Conservation (phyloP, 2,329 filamentous ascomycete species). For the Zopfia rhizophila region DNA sequence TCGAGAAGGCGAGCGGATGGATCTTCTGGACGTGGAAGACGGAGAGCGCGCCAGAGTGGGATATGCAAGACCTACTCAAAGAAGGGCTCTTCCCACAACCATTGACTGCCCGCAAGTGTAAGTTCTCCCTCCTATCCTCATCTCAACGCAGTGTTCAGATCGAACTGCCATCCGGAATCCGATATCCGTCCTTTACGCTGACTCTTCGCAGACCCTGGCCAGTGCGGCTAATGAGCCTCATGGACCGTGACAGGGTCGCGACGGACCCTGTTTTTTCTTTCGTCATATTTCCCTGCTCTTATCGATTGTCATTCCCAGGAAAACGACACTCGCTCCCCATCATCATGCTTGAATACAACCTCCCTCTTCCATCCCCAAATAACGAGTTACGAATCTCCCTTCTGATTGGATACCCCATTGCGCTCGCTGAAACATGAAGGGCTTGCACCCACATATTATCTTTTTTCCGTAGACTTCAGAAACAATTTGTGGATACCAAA, state of each 20-base stretch:
- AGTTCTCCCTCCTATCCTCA: constrained; percentile 25
- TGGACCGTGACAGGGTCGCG: too few relatives aligned
- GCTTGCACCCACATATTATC: too few relatives aligned
- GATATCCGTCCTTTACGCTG: constrained; percentile 15
- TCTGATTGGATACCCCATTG: constrained; percentile 18
- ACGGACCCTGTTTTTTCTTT: too few relatives aligned
- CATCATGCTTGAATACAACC: background rate
- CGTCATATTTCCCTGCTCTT: constrained; percentile 14
- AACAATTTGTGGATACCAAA: too few relatives aligned
- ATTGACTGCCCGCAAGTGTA: constrained; percentile 50
- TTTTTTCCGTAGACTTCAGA: too few relatives aligned
- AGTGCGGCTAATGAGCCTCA: constrained; percentile 45
- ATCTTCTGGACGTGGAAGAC: constrained; percentile 65
- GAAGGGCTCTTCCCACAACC: constrained; percentile 62
- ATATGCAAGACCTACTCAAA: constrained; percentile 56
- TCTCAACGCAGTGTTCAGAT: background rate
- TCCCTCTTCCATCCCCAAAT: background rate
- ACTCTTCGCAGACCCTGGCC: constrained; percentile 44
- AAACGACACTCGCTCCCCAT: constrained; percentile 28
- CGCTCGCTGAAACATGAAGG: constrained; percentile 20
- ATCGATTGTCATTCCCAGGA: too few relatives aligned
- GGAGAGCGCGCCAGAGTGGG: constrained; percentile 61
- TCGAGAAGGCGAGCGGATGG: constrained; percentile 60
- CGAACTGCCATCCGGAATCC: constrained; percentile 1
- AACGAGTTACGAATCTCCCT: constrained; percentile 18